Conservation (phyloP, 169 alveolate genomes). For the Besnoitia besnoiti region DNA sequence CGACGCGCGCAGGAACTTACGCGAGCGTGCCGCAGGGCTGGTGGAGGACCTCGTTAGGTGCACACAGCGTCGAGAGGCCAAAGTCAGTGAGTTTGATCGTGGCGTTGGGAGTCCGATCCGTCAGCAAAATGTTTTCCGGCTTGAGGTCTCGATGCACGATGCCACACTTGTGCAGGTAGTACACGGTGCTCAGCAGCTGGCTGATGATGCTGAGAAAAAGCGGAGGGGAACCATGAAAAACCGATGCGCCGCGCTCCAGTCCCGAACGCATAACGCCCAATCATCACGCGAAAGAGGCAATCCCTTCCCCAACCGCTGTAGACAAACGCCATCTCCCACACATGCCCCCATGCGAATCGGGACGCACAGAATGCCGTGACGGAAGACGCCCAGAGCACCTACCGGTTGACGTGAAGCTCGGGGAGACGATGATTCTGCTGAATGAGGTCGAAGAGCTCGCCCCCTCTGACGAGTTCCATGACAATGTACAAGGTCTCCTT, state of each 20-base stretch:
- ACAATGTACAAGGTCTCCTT: constrained; percentile 85
- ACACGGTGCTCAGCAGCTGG: constrained; percentile 92
- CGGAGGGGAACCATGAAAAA: not conserved
- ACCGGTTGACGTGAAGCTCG: constrained; percentile 79
- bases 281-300: not conserved
- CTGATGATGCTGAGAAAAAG: constrained; percentile 78
- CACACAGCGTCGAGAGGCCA: constrained; percentile 91
- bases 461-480: constrained; percentile 90
- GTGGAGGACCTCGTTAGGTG: constrained; percentile 85
- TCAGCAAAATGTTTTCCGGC: constrained; percentile 95
- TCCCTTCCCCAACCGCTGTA: no score
- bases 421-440: constrained; percentile 75
- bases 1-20: constrained; percentile 55
- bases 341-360: no score
- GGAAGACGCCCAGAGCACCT: not conserved
- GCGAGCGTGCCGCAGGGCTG: constrained; percentile 93
- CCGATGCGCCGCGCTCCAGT: not conserved
- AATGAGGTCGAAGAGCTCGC: constrained; percentile 86
- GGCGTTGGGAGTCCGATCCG: constrained; percentile 90
- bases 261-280: not conserved
- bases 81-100: constrained; percentile 95
- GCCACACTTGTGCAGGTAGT: constrained; percentile 94
- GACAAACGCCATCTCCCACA: not conserved
- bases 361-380: not conserved
- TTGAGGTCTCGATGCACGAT: constrained; percentile 96